A percentile compares a stretch with the other conserved stretches of the same genome.
phyloP scores from a whole-genome alignment of 2,329 filamentous ascomycete species.

The Exophiala aquamarina region DNA sequence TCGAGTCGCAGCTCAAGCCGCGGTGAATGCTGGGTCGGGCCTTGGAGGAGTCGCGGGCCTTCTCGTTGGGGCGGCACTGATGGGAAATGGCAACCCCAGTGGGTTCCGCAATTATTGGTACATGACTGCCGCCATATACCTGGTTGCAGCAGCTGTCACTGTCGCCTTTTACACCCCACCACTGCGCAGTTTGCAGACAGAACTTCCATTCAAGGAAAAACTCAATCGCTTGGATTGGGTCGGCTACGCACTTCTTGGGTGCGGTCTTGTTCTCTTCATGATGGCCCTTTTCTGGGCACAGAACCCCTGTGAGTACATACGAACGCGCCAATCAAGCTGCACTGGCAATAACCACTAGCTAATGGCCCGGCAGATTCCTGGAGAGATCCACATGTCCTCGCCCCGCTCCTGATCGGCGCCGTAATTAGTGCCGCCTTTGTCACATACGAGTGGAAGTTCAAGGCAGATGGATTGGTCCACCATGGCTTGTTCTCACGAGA shows the following conservation, averaged over 20 bases:
- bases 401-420: conserved; percentile 48
- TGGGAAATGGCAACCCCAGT: background rate
- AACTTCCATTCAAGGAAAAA: conserved; percentile 8
- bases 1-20: conserved; percentile 10
- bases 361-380: conserved; percentile 43
- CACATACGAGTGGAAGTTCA: conserved; percentile 56
- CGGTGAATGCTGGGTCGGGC: conserved; percentile 5
- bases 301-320: conserved; percentile 39
- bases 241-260: conserved; percentile 9
- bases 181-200: conserved; percentile 10
- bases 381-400: conserved; percentile 50
- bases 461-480: conserved; percentile 49
- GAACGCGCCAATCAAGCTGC: no score
- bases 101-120: conserved; percentile 19
- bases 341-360: no score
- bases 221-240: conserved; percentile 15
- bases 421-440: conserved; percentile 45
- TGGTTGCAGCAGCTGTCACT: conserved; percentile 2
- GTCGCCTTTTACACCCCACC: conserved; percentile 15
- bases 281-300: conserved; percentile 59
- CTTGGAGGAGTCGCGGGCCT: conserved; percentile 8
- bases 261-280: conserved; percentile 43
- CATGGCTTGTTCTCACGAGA: conserved; percentile 47
- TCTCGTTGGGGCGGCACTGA: conserved; percentile 8
- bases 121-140: conserved; percentile 11